A percentile compares a stretch with the other conserved stretches of the same genome.
These are phyloP conservation scores for Draba incana DNA, from an alignment of 345 rosid genomes.

Conservation along the genomic window DNA sequence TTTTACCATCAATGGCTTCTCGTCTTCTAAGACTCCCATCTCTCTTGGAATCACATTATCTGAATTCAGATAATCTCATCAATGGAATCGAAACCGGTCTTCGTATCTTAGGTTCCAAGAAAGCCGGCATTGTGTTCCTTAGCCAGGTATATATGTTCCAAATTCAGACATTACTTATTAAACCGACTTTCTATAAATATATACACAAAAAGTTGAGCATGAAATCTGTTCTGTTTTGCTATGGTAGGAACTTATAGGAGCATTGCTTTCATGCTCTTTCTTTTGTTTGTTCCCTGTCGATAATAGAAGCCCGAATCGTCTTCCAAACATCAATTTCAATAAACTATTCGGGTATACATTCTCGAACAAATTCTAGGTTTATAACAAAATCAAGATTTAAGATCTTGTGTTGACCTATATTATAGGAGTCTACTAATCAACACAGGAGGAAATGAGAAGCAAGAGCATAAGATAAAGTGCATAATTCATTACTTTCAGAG, in stretches of 20 bases:
- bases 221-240: not conserved
- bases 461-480: conserved; percentile 71
- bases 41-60: conserved; percentile 71
- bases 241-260: conserved; percentile 67
- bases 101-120: conserved; percentile 59
- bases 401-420: conserved; percentile 17
- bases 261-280: conserved; percentile 81
- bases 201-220: not conserved
- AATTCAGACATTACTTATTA: not conserved
- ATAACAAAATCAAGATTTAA: conserved; percentile 1
- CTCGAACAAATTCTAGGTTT: conserved; percentile 10
- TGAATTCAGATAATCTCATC: conserved; percentile 46
- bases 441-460: conserved; percentile 47
- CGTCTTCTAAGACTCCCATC: conserved; percentile 66
- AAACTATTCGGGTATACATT: conserved; percentile 63
- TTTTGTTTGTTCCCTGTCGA: conserved; percentile 72
- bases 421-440: conserved; percentile 64
- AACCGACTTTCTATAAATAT: not conserved
- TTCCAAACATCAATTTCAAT: conserved; percentile 79
- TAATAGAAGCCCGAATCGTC: conserved; percentile 54
- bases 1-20: conserved; percentile 65
- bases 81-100: conserved; percentile 48
- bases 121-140: conserved; percentile 72
- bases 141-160: conserved; percentile 51
- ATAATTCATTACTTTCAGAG: conserved; percentile 72